phyloP scores from a whole-genome alignment of 441 rosid species.

The Mallotus japonicus region DNA sequence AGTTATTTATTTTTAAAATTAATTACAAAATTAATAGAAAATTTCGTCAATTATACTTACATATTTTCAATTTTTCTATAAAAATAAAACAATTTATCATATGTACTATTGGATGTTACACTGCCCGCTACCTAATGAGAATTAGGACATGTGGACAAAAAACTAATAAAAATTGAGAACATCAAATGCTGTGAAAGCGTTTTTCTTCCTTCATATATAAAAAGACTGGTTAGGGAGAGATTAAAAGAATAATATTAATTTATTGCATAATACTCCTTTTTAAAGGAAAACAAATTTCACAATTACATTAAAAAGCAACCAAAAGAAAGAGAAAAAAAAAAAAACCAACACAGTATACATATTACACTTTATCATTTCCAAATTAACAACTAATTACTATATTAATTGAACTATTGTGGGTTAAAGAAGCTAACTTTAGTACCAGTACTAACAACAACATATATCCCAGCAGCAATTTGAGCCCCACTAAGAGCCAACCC shows the following conservation, averaged over 20 bases:
- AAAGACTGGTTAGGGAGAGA: neutral
- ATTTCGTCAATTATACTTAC: no score
- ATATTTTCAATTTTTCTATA: no score
- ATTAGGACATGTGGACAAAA: no score
- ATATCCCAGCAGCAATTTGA: constrained; percentile 49
- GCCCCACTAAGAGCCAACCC: constrained; percentile 47
- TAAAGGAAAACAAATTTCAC: constrained; percentile 1
- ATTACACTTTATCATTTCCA: neutral
- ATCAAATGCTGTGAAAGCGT: no score
- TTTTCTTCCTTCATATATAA: no score
- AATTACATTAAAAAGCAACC: neutral
- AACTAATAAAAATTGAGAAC: no score
- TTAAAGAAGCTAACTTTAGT: constrained; percentile 56
- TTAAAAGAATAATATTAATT: neutral
- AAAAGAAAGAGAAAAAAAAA: neutral
- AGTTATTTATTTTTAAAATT: no score
- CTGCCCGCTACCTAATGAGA: no score
- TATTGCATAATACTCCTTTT: neutral
- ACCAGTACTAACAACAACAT: constrained; percentile 49
- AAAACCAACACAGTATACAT: no score
- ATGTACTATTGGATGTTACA: no score
- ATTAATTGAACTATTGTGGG: constrained; percentile 34
- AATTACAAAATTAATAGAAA: no score
- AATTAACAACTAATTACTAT: neutral
- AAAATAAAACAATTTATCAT: no score